Percentiles rank a stretch among this genome's conserved stretches.
Evolutionary conservation across 2,329 filamentous ascomycete genomes (phyloP).

Genomic region (Fusarium nurragi): DNA sequence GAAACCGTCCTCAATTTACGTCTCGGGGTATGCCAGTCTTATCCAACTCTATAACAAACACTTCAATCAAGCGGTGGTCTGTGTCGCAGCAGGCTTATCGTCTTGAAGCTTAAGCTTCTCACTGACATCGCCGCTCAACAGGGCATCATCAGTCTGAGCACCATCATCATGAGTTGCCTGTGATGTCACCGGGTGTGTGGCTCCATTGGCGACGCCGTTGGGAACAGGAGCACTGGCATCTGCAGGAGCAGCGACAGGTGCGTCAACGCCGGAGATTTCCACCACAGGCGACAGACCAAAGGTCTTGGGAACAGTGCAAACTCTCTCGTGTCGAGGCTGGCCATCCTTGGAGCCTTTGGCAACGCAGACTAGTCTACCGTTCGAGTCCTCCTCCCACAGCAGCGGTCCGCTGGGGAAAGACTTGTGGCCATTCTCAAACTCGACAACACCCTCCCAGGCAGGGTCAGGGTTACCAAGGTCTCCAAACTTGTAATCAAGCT

Average conservation of each 20-base stretch:
- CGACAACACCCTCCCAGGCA: slow-evolving; percentile 58
- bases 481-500: slow-evolving; percentile 84
- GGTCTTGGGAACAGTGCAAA: slow-evolving; percentile 62
- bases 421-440: slow-evolving; percentile 63
- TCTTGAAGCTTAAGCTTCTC: slow-evolving; percentile 48
- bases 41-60: slow-evolving; percentile 18
- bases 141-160: slow-evolving; percentile 44
- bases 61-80: slow-evolving; percentile 24
- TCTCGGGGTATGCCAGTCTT: slow-evolving; percentile 28
- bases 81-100: slow-evolving; percentile 24
- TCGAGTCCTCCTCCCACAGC: slow-evolving; percentile 62
- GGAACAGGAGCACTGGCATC: neutral
- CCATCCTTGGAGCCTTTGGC: slow-evolving; percentile 61
- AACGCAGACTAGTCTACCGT: slow-evolving; percentile 61
- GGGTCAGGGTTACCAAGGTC: slow-evolving; percentile 78
- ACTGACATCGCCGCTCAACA: slow-evolving; percentile 44
- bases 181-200: slow-evolving; percentile 16
- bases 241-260: neutral
- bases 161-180: slow-evolving; percentile 46
- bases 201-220: slow-evolving; percentile 13
- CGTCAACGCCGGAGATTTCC: slow-evolving; percentile 5
- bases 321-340: slow-evolving; percentile 55
- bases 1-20: neutral
- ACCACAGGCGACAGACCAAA: slow-evolving; percentile 36
- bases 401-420: slow-evolving; percentile 66